Evolutionary conservation across 148 eudicot species (phyloP), one percentile per base, ranked within the genome.

Genomic region (Camellia sinensis): DNA sequence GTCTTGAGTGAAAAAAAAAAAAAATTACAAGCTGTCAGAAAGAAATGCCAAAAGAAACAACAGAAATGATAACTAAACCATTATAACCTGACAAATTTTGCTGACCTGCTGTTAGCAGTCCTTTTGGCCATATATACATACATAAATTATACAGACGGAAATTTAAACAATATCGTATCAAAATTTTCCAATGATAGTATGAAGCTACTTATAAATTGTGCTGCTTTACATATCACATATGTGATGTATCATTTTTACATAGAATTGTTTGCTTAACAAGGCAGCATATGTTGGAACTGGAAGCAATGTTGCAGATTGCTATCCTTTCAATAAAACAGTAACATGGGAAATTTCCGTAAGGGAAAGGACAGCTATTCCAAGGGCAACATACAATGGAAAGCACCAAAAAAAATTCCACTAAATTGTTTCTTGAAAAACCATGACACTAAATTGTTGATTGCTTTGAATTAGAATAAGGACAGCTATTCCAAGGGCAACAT

Each of bases 1-100:
- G 85, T 89, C 99, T 96, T 29, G 37, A 29, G 1, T 29, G 37
- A 29, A 29, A 29, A 29, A 29, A 29, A 29, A 29, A 29, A 29
- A 29, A 29, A 80, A 68, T 77, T 52, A 68, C 68, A 46, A 62
- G 54, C 76, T 69, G 70, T 65, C 11, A 21, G 56, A 77, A 63
- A 59, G 59, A 5, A 44, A 63, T 71, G 59, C 78, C 72, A 86
- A 50, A 75, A n/a, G 71, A 2, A 67, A 67, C 45, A 37, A 15
- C 29, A 29, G 4, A 67, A 66, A 40, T 3, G 13, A 66, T 15
- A 53, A 4, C 10, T 15, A 13, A 12, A 66, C 2, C 37, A 29
- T 29, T 29, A 29, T 29, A 22, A 69, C 73, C 71, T 43, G 18
- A 67, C 73, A 69, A 2, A n/a, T 40, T 41, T 37, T 67, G 68